phyloP scores from a whole-genome alignment of 1,139 yeast genomes.

The Petasospora rhodanensis region DNA sequence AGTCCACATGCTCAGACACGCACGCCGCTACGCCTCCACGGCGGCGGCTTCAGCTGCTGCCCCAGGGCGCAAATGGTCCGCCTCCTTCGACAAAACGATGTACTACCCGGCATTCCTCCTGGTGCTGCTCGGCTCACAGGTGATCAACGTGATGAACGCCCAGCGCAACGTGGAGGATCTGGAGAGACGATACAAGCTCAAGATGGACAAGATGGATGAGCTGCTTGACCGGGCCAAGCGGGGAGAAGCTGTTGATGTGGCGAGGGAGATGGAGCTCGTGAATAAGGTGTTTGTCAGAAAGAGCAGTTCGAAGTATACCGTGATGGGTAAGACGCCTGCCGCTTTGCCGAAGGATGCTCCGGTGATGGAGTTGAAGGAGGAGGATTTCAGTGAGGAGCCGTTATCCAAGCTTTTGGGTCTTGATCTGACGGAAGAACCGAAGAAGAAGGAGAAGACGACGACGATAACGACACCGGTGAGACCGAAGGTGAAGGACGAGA shows the following conservation, averaged over 20 bases:
- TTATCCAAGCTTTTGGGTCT: slow-evolving; percentile 17
- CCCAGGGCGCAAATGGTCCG: too few relatives aligned
- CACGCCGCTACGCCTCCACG: too few relatives aligned
- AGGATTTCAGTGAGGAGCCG: slow-evolving; percentile 16
- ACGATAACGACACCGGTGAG: slow-evolving; percentile 1
- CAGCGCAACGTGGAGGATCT: slow-evolving; percentile 35
- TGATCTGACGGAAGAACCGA: slow-evolving; percentile 11
- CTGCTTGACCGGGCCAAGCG: slow-evolving; percentile 23
- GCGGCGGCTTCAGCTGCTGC: too few relatives aligned
- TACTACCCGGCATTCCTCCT: slow-evolving; percentile 29
- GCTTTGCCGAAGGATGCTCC: slow-evolving; percentile 2
- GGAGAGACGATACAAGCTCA: slow-evolving; percentile 32
- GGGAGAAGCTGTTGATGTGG: slow-evolving; percentile 28
- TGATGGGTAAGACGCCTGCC: slow-evolving; percentile 6
- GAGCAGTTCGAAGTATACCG: slow-evolving; percentile 6
- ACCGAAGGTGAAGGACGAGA: slow-evolving; percentile 5
- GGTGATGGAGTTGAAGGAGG: slow-evolving; percentile 6
- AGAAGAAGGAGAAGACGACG: slow-evolving; percentile 1
- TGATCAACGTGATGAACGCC: slow-evolving; percentile 34
- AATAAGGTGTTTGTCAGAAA: slow-evolving; percentile 28
- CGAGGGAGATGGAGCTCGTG: slow-evolving; percentile 30
- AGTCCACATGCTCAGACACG: too few relatives aligned
- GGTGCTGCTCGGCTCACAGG: slow-evolving; percentile 31
- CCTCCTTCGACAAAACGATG: slow-evolving; percentile 30
- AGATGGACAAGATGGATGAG: slow-evolving; percentile 30